Base-by-base conservation (phyloP, 441 rosid genomes). In the Euphorbia schlechtendalii region DNA sequence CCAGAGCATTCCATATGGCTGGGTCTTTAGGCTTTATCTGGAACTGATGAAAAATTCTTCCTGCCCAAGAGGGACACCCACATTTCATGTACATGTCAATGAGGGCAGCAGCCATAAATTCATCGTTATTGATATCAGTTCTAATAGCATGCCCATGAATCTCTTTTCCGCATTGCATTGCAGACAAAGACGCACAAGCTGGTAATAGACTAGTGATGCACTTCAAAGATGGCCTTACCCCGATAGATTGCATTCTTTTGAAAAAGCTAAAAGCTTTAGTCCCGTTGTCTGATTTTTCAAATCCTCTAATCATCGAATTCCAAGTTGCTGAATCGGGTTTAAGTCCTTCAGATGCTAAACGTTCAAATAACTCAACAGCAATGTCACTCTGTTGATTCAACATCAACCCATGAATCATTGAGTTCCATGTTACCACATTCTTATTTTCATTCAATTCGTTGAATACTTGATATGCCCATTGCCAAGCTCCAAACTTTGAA, bases 11-110 rank as follows among this genome's bases (percentile, higher is more conserved):
- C 90, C 94, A 85, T 70, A 83, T 77, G 60, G 87, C 85, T 0
- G 87, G 90, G 71, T 84, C 91, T 63, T 72, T 67, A 25, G 89
- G 81, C 73, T 80, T 87, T 9, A 75, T 63, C 64, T 70, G 74
- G 67, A 85, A 80, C 62, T 73, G 68, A 62, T 81, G 72, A 65
- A 85, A 85, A 66, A 82, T 54, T 30, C 65, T 77, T 4, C 75
- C 80, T 38, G 84, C 88, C 77, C 49, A 78, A 20, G 65, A 67
- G 13, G 82, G 76, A 60, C 60, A 21, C 57, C 89, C 86, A 62
- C 89, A 84, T 71, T 85, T 87, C 91, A 85, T 82, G 72, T 83
- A 85, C 89, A 80, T 77, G 68, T 82, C 79, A 59, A 82, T 73
- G 18, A 84, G 83, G 59, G 87, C 73, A 24, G 95, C 85, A n/a